Conservation (phyloP, 2,329 filamentous ascomycete genomes). For the Penicillium griseofulvum region DNA sequence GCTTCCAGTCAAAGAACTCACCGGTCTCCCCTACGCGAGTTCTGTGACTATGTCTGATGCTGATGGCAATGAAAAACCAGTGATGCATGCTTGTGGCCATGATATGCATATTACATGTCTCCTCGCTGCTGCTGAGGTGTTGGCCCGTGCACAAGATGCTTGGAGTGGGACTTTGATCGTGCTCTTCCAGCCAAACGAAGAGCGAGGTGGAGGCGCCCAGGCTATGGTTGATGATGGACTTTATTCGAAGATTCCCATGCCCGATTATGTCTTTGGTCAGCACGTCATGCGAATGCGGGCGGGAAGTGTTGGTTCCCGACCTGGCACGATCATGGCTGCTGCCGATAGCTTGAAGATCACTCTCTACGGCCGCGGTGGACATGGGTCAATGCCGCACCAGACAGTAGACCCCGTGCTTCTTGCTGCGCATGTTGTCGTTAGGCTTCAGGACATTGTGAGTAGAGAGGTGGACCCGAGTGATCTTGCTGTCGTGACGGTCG, state of each 20-base stretch:
- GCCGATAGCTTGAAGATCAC: slow-evolving; percentile 51
- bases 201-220: slow-evolving; percentile 61
- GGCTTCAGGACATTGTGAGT: slow-evolving; percentile 59
- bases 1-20: slow-evolving; percentile 50
- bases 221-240: slow-evolving; percentile 62
- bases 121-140: slow-evolving; percentile 52
- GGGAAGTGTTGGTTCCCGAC: slow-evolving; percentile 39
- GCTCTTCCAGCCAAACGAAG: slow-evolving; percentile 67
- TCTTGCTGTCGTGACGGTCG: slow-evolving; percentile 58
- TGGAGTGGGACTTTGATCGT: slow-evolving; percentile 65
- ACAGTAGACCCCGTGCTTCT: slow-evolving; percentile 60
- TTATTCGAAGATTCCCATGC: slow-evolving; percentile 51
- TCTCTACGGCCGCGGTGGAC: slow-evolving; percentile 58
- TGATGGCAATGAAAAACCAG: slow-evolving; percentile 52
- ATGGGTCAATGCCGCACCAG: slow-evolving; percentile 56
- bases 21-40: slow-evolving; percentile 50
- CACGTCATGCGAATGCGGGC: slow-evolving; percentile 53
- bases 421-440: slow-evolving; percentile 55
- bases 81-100: slow-evolving; percentile 63
- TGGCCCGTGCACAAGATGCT: slow-evolving; percentile 43
- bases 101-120: slow-evolving; percentile 60
- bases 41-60: slow-evolving; percentile 46
- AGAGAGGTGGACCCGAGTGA: slow-evolving; percentile 55
- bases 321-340: slow-evolving; percentile 45
- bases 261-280: slow-evolving; percentile 57